Evolutionary conservation across 305 asterid genomes (phyloP), one percentile per base, ranked within the genome.

Genomic region (Fraxinus greggii): DNA sequence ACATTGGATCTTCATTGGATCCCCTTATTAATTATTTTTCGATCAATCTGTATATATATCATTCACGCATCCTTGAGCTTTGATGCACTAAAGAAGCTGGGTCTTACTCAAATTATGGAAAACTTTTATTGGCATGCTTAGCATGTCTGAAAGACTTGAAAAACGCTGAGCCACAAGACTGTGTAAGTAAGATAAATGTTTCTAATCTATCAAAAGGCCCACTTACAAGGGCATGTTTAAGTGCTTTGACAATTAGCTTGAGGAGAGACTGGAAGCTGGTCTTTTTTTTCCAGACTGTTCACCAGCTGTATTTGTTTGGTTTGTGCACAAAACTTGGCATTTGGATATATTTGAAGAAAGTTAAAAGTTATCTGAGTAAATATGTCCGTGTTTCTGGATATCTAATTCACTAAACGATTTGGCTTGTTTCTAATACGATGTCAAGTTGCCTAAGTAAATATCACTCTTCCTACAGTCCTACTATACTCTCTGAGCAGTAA

Each of bases 361-460:
- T 65, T 77, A 73, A 77, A 4, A 74, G 75, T 72, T 84, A 36
- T 42, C 5, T 38, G 4, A 35, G 51, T 56, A n/a, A 23, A 29
- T 74, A 33, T 81, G 42, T 75, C 79, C 61, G 12, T 72, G 78
- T 63, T 61, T 70, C 33, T 15, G 67, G 36, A 72, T 74, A 51
- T 26, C 7, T 56, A 56, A 56, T 56, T 17, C 65, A 56, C 26
- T 17, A 56, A n/a, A 56, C 10, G 0, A 56, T 56, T 56, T 56
- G 26, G 65, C 65, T 56, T 56, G 65, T 19, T 73, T 67, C 79
- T 73, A 48, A 45, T 70, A 72, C 24, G 74, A 56, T 59, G 59
- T 70, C 78, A 61, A 26, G 81, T 15, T 69, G 19, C 35, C 72
- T 65, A 35, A 28, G 56, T 73, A 65, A 38, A 72, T 79, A n/a